Evolutionary conservation across 1,284 basidiomycete genomes (phyloP), one percentile per base, ranked within the genome.

Genomic region (Apiotrichum porosum): DNA sequence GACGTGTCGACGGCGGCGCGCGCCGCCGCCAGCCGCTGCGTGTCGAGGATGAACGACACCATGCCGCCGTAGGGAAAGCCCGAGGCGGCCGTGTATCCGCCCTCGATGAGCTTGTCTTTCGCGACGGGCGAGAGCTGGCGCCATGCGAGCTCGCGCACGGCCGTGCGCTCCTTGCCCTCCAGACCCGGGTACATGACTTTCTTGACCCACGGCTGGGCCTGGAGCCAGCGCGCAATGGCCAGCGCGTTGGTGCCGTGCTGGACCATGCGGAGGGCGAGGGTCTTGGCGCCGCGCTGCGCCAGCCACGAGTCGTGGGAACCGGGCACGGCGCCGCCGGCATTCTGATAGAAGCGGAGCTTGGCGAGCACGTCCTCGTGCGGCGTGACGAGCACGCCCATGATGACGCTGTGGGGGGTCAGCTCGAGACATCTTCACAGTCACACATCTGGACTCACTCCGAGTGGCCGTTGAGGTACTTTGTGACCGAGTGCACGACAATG

Each of bases 391-490:
- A 84, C 83, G 31, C 91, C 92, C 80, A 90, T 86, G 63, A 94
- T 79, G 63, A 92, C 87, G 66, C n/a, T n/a, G n/a, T n/a, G n/a
- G n/a, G n/a, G n/a, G n/a, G n/a, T n/a, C n/a, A n/a, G n/a, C n/a
- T n/a, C n/a, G n/a, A n/a, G n/a, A n/a, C n/a, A n/a, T n/a, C n/a
- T n/a, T n/a, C n/a, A n/a, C n/a, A n/a, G n/a, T n/a, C n/a, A n/a
- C n/a, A n/a, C n/a, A n/a, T n/a, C n/a, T n/a, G n/a, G n/a, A n/a
- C n/a, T n/a, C n/a, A n/a, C n/a, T 97, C 92, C 0, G 86, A 86
- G 75, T 95, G 91, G 0, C 93, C 92, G 66, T 91, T 91, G 66
- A 95, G 78, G 75, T 95, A 97, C 73, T 97, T 97, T 0, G 89
- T 88, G 39, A 90, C 75, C 37, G 80, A 72, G 43, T 59, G 68